Base-by-base conservation (phyloP, 495 filamentous ascomycete species). In the Aspergillus heteromorphus region DNA sequence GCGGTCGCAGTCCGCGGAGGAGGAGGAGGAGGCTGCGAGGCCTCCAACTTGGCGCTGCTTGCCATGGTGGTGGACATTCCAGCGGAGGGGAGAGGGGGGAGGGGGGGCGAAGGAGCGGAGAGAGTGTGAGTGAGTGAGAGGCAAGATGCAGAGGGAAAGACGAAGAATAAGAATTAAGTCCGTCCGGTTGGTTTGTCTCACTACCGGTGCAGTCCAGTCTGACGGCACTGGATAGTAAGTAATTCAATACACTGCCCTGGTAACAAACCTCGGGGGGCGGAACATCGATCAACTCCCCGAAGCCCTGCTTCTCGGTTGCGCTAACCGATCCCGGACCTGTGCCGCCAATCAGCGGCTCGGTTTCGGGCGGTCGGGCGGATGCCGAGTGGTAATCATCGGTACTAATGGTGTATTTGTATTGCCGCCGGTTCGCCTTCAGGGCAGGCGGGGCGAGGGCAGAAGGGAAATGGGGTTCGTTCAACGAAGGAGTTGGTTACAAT, bases 251-350 rank as follows among this genome's bases (percentile, higher is more conserved):
- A 29, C 14, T 16, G 21, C 23, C 11, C 58, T 67, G 61, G 63
- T 68, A 67, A 68, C 62, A 60, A 58, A 60, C 53, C 43, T 55
- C 56, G 54, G 51, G 54, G 51, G 56, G 41, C 57, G 65, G 72
- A 70, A 66, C 62, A 65, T 68, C 73, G 65, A 71, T 71, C 66
- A 71, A 63, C 63, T 54, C 67, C 55, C 71, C 69, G 68, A 73
- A 59, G 40, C 43, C 29, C 55, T 61, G 61, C 56, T 20, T 40
- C 18, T 65, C 59, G 60, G 55, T 55, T 48, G 49, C 59, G 50
- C 60, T 56, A 67, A 65, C 63, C 58, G 51, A 41, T 52, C 20
- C 45, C 10, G 45, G 10, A 16, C 42, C 30, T 14, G 2, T 3
- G 4, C 29, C 16, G 16, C 72, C 72, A 75, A 75, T 73, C 63